phyloP scores from a whole-genome alignment of 768 basidiomycete genomes.

The Termitomyces sp. region DNA sequence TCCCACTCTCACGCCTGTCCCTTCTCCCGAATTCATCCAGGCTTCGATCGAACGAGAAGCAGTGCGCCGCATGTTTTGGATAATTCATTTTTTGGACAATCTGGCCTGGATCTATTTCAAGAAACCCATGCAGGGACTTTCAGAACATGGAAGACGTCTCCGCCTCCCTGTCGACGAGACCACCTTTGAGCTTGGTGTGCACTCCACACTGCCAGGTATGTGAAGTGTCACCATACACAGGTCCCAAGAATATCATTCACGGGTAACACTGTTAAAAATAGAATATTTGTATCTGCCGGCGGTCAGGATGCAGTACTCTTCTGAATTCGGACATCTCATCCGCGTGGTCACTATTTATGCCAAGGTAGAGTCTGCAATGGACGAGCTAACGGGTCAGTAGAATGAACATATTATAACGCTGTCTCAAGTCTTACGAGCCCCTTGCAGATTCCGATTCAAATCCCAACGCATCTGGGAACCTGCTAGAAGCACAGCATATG shows the following conservation, averaged over 20 bases:
- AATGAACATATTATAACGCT: conserved; percentile 7
- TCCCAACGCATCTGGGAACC: conserved; percentile 26
- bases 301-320: conserved; percentile 54
- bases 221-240: conserved; percentile 8
- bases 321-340: conserved; percentile 74
- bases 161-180: conserved; percentile 79
- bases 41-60: conserved; percentile 69
- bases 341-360: conserved; percentile 62
- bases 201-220: conserved; percentile 48
- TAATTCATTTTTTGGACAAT: conserved; percentile 59
- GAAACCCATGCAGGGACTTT: conserved; percentile 31
- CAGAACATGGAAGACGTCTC: conserved; percentile 46
- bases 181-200: conserved; percentile 68
- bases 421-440: not conserved
- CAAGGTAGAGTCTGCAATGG: conserved; percentile 51
- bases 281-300: conserved; percentile 67
- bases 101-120: conserved; percentile 40
- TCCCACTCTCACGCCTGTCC: conserved; percentile 51
- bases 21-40: conserved; percentile 54
- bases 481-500: conserved; percentile 38
- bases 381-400: conserved; percentile 41
- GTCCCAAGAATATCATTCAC: not conserved
- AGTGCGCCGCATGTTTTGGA: conserved; percentile 78
- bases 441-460: conserved; percentile 26
- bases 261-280: conserved; percentile 26